Evolutionary conservation across 345 rosid genomes (phyloP), one percentile per base, ranked within the genome.

Genomic region (Gossypium ekmanianum): DNA sequence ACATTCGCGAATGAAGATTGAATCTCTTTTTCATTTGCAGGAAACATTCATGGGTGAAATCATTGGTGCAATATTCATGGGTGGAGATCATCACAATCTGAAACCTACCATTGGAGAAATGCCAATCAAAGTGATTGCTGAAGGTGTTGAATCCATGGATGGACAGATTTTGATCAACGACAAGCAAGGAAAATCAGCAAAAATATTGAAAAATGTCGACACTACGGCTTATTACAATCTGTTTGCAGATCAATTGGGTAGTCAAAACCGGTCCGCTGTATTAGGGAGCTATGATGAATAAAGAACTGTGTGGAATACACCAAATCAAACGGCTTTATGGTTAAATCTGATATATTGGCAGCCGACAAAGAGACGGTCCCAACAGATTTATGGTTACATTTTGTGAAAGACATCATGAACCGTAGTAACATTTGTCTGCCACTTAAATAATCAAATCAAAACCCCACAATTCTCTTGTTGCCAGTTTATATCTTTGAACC

Each of bases 31-130:
- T 24, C 17, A 2, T 3, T 7, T 79, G 78, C 85, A 90, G 98
- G 91, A 87, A 63, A 88, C 79, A 48, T 94, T 92, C 86, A 76
- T 89, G 78, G 97, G 98, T 3, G 97, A 94, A 81, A 79, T 92
- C 69, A 83, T 89, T 22, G 98, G 98, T 17, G 97, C 94, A 10
- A 81, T 88, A n/a, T 26, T 68, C 61, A 27, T 92, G 78, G 92
- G 84, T 6, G 79, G 75, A 24, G 82, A 87, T 71, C 61, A 79
- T 11, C 72, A 85, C 18, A 48, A 41, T 63, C 63, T 94, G 78
- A 86, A 86, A 34, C 84, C 87, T 4, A 75, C 68, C 67, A 73
- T 85, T 17, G 63, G 74, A 77, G 68, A 34, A 59, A 82, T 84
- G 78, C 72, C 81, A 6, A 50, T 94, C 76, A 88, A 67, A 81